Evolutionary conservation across 1,284 basidiomycete species (phyloP).

Genomic region (Ceratorhiza oryzae-sativae): DNA sequence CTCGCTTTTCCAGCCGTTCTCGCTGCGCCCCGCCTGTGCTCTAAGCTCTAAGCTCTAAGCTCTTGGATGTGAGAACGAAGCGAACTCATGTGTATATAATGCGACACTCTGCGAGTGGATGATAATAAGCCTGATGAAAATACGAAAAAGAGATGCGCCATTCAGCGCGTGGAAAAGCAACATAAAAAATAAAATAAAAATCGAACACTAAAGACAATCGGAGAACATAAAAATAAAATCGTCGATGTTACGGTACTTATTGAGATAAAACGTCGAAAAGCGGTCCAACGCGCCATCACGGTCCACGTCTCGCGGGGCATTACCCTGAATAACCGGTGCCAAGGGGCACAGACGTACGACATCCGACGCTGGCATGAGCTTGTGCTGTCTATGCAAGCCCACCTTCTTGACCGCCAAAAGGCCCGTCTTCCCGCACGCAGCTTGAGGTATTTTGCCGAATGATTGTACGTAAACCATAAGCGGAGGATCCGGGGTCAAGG

Average conservation of each 20-base stretch:
- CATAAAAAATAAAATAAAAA: slow-evolving; percentile 51
- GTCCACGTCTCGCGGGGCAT: neutral
- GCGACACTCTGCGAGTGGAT: too few relatives aligned
- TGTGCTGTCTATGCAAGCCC: neutral
- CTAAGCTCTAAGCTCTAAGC: too few relatives aligned
- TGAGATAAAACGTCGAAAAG: slow-evolving; percentile 10
- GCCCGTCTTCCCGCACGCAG: neutral
- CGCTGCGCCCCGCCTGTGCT: too few relatives aligned
- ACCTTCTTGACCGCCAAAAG: neutral
- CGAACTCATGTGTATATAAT: too few relatives aligned
- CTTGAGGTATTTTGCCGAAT: neutral
- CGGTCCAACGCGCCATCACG: neutral
- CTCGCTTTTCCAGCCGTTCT: slow-evolving; percentile 44
- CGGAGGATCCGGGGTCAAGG: neutral
- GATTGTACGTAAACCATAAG: slow-evolving; percentile 1
- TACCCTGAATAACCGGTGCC: slow-evolving; percentile 18
- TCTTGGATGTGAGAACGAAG: too few relatives aligned
- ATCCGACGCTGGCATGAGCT: neutral
- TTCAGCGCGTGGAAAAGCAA: neutral
- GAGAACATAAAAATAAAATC: slow-evolving; percentile 20
- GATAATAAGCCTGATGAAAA: neutral
- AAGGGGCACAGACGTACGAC: slow-evolving; percentile 28
- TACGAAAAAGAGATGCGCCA: neutral
- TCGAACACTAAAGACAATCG: slow-evolving; percentile 72
- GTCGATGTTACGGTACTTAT: slow-evolving; percentile 31